Evolutionary conservation across 441 rosid genomes (phyloP).

Genomic region (Kokia cookei): DNA sequence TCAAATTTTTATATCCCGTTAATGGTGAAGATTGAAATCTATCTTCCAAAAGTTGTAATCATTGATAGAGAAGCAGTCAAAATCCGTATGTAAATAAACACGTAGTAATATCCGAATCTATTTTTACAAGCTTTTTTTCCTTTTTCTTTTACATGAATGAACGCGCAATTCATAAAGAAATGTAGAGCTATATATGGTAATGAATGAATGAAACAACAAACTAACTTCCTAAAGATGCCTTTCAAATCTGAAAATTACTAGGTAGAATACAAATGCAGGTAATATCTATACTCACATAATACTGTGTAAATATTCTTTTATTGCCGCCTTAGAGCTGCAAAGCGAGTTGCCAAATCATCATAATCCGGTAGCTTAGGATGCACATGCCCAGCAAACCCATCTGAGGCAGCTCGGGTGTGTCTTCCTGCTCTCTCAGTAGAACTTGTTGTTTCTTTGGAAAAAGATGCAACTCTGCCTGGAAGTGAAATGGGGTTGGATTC

Average conservation of each 20-base stretch:
- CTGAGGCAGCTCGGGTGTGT: conserved; percentile 32
- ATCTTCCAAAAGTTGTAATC: not conserved
- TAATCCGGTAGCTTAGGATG: conserved; percentile 41
- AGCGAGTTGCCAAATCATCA: conserved; percentile 39
- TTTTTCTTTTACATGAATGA: not conserved
- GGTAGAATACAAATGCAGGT: not conserved
- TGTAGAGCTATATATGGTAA: not conserved
- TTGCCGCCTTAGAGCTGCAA: conserved; percentile 28
- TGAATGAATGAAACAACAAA: conserved; percentile 2
- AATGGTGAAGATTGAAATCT: not conserved
- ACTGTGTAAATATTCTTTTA: not conserved
- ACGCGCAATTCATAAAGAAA: not conserved
- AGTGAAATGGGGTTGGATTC: conserved; percentile 13
- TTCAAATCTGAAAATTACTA: not conserved
- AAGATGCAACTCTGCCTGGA: conserved; percentile 10
- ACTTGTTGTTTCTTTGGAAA: conserved; percentile 9
- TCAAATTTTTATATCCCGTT: not conserved
- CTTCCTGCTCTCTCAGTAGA: conserved; percentile 7
- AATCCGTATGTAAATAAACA: not conserved
- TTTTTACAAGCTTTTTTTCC: not conserved
- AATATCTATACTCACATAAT: not conserved
- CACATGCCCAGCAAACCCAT: conserved; percentile 16
- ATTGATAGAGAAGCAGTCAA: not conserved
- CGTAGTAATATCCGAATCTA: not conserved
- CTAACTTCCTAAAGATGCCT: not conserved